Base-by-base conservation (phyloP, 2,329 filamentous ascomycete species). In the Xylariaceae sp. region DNA sequence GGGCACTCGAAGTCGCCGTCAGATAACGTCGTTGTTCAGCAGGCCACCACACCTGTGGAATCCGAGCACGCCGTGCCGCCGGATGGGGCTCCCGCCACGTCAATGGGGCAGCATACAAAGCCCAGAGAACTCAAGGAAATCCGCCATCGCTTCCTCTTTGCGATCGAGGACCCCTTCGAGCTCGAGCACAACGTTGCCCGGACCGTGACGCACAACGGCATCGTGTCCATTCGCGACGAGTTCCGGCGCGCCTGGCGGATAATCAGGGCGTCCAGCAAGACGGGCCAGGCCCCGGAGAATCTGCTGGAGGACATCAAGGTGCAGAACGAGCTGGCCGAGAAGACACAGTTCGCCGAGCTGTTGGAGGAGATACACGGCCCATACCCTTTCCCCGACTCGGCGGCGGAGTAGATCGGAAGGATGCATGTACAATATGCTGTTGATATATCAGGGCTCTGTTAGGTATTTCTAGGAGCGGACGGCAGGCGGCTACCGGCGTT, bases 111-210 rank as follows among this genome's bases (percentile, higher is more conserved):
- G 16, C 20, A 49, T 7, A 20, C 65, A 2, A 76, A 74, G 49
- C 61, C 69, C 10, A 67, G 68, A 4, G 78, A 81, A 29, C 67
- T 82, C 48, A 90, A 89, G 64, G 89, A 92, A 67, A 81, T 93
- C 14, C 84, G 89, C 2, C 85, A 92, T 67, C 85, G 91, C 12
- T 96, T 91, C 71, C 81, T 96, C 3, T 89, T 96, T 63, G 90
- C 91, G 29, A 93, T 97, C 57, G 93, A 96, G 70, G 93, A 96
- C 70, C 93, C 93, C 0, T 96, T 96, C 67, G 91, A 96, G 75
- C 75, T 87, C 2, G 87, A 91, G 41, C 91, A 96, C 73, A 97
- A 96, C 65, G 89, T 96, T 32, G 93, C 90, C 2, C 81, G 91
- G 48, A 96, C 91, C 0, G 91, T 96, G 1, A 92, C 89, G 6